These are phyloP conservation scores for Esteya vermicola DNA, from an alignment of 2,329 filamentous ascomycete species.

Conservation along the genomic window DNA sequence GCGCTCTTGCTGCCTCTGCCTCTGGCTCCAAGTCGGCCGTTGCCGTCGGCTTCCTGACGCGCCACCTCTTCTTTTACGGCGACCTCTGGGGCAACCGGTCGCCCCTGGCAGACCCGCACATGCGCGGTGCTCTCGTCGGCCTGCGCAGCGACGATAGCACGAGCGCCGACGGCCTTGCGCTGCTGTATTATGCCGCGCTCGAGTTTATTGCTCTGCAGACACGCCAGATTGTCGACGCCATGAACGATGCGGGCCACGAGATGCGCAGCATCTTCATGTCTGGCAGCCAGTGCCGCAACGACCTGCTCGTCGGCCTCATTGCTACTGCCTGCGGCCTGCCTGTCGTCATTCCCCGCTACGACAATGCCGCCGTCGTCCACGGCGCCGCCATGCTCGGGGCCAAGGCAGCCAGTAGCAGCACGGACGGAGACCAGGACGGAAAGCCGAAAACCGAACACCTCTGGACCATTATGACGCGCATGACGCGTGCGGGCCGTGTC, in stretches of 20 bases:
- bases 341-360: constrained; percentile 83
- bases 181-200: constrained; percentile 92
- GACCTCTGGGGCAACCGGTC: constrained; percentile 95
- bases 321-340: constrained; percentile 86
- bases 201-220: constrained; percentile 98
- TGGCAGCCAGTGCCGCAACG: constrained; percentile 92
- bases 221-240: constrained; percentile 82
- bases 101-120: constrained; percentile 80
- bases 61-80: constrained; percentile 97
- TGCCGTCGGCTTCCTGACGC: constrained; percentile 68
- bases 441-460: constrained; percentile 71
- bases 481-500: constrained; percentile 84
- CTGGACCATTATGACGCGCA: constrained; percentile 95
- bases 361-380: constrained; percentile 90
- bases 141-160: constrained; percentile 60
- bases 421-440: too few species aligned
- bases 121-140: constrained; percentile 82
- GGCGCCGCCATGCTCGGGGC: constrained; percentile 97
- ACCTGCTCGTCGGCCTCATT: constrained; percentile 79
- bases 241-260: constrained; percentile 80
- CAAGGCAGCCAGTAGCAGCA: constrained; percentile 79
- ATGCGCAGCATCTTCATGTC: constrained; percentile 98
- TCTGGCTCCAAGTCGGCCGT: constrained; percentile 64
- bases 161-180: constrained; percentile 70
- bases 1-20: too few species aligned